Evolutionary conservation across 202 grass and related monocot genomes (phyloP), one percentile per base, ranked within the genome.

Genomic region (Setaria italica): DNA sequence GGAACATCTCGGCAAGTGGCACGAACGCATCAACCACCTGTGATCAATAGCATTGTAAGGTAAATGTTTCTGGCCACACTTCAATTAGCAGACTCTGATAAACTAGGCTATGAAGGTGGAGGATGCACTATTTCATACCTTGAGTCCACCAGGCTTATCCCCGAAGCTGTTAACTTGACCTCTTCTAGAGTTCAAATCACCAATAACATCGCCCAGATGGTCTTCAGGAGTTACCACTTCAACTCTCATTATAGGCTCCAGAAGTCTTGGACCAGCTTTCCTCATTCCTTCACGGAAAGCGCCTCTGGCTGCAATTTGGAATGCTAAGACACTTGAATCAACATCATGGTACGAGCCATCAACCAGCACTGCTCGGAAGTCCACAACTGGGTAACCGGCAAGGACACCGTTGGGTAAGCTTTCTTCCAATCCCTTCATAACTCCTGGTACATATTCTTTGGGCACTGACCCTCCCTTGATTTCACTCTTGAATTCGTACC

Each of bases 221-320:
- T 99, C 97, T 92, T 99, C 97, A 65, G 97, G 97, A 34, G 97
- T 99, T 71, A 99, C 87, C 53, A 99, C 97, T 86, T 99, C 97
- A 68, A 99, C 97, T 83, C 68, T 92, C 97, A 99, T 99, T 77
- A 99, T 82, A 47, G 97, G 97, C 74, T 99, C 97, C 17, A 99
- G 90, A 70, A 99, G 82, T 83, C 79, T 94, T 70, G 97, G 97
- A 65, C 58, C 88, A 81, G 97, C 97, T 83, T 91, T 99, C 89
- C 92, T 96, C 77, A 96, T 78, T 62, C 97, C 97, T n/a, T 96
- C 90, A 68, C 97, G 93, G 73, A 99, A 99, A 39, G 97, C 97
- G 53, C 93, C 97, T 74, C 97, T 90, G 65, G 97, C 97, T 75
- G 97, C 97, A 76, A 99, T 90, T 79, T 99, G 91, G 85, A 99